Evolutionary conservation across 2,329 filamentous ascomycete genomes (phyloP).

Genomic region (Xenosphaeropsis pyriputrescens): DNA sequence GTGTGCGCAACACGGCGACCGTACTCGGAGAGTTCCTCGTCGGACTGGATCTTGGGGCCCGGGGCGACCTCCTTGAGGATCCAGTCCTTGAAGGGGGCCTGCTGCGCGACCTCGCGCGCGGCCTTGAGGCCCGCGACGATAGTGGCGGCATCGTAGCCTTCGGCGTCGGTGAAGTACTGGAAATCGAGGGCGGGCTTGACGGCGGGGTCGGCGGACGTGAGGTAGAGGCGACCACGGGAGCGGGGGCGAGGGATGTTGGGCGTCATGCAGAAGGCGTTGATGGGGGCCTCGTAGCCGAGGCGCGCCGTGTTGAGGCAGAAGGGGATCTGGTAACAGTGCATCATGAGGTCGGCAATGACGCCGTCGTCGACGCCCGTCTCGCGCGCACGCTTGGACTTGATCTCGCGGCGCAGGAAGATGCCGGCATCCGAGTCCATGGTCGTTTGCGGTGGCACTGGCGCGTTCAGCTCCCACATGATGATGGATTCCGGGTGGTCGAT

Average conservation of each 20-base stretch:
- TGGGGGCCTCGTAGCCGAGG: slow-evolving; percentile 45
- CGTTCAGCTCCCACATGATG: slow-evolving; percentile 34
- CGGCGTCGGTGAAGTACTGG: slow-evolving; percentile 36
- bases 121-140: slow-evolving; percentile 24
- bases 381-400: slow-evolving; percentile 42
- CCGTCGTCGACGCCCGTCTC: slow-evolving; percentile 45
- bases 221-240: slow-evolving; percentile 43
- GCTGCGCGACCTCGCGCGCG: slow-evolving; percentile 17
- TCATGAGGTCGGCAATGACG: slow-evolving; percentile 76
- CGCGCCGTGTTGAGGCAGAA: slow-evolving; percentile 77
- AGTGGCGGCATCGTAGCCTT: slow-evolving; percentile 36
- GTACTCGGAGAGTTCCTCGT: slow-evolving; percentile 72
- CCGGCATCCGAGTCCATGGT: slow-evolving; percentile 35
- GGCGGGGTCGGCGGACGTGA: slow-evolving; percentile 25
- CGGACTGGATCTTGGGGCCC: slow-evolving; percentile 36
- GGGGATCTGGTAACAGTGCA: slow-evolving; percentile 94
- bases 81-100: slow-evolving; percentile 24
- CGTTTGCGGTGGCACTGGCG: slow-evolving; percentile 21
- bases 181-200: slow-evolving; percentile 36
- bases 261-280: slow-evolving; percentile 37
- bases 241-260: slow-evolving; percentile 47
- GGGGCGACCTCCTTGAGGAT: slow-evolving; percentile 24
- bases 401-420: slow-evolving; percentile 65
- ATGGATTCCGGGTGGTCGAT: slow-evolving; percentile 20
- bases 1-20: slow-evolving; percentile 72